Evolutionary conservation across 2,329 filamentous ascomycete genomes (phyloP).

Genomic region (Fusarium sp.): DNA sequence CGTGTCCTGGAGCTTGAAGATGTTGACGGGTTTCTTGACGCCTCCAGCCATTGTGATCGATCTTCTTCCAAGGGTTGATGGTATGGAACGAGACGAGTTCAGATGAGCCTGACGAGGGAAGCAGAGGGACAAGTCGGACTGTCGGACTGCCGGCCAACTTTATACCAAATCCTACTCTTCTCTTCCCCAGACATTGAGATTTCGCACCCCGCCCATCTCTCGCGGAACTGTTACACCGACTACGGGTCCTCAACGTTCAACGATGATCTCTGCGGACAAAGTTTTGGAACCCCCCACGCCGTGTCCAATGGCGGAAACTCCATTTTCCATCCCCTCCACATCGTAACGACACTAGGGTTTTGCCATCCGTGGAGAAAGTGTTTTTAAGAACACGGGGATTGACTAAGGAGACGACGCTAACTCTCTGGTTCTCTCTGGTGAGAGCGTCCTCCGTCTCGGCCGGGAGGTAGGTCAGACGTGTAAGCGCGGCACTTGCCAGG

Average conservation of each 20-base stretch:
- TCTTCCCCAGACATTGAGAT: conserved; percentile 17
- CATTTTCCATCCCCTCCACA: conserved; percentile 18
- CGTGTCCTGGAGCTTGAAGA: conserved; percentile 71
- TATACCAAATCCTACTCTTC: conserved; percentile 2
- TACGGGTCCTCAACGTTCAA: conserved; percentile 2
- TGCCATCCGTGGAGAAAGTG: conserved; percentile 17
- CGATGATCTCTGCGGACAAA: neutral
- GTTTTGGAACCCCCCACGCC: neutral
- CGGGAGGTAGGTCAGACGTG: neutral
- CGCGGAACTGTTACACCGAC: conserved; percentile 22
- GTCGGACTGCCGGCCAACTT: conserved; percentile 1
- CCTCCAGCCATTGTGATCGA: conserved; percentile 57
- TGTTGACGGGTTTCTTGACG: conserved; percentile 65
- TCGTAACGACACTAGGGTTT: conserved; percentile 9
- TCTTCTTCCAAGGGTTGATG: neutral
- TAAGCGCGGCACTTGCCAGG: neutral
- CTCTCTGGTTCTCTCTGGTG: conserved; percentile 11
- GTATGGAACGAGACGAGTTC: neutral
- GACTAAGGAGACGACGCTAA: conserved; percentile 4
- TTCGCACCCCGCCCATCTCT: conserved; percentile 9
- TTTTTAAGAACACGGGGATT: conserved; percentile 4
- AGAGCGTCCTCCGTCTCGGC: neutral
- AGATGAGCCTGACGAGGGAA: neutral
- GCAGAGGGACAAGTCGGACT: neutral
- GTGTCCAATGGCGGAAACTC: conserved; percentile 29